Conservation (phyloP, 164 flowering plant species). For the Magnolia sinica region DNA sequence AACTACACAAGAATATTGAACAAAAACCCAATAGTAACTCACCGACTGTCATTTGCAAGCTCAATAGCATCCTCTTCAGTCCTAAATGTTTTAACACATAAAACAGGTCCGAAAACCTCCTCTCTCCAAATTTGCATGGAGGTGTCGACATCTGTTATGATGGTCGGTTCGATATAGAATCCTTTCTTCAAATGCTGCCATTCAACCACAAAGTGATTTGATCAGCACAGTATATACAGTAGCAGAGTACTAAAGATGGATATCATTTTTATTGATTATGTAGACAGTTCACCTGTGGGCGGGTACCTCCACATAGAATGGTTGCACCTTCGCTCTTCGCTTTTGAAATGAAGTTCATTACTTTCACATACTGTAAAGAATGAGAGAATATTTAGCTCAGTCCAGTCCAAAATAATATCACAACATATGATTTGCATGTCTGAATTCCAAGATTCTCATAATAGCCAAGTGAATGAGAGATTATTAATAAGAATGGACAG, state of each 20-base stretch:
- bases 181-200: conserved; percentile 88
- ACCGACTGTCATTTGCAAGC: conserved; percentile 87
- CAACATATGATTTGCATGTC: not conserved
- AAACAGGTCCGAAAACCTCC: conserved; percentile 97
- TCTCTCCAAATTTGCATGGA: conserved; percentile 99
- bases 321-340: conserved; percentile 97
- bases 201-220: conserved; percentile 7
- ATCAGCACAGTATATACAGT: not conserved
- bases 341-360: conserved; percentile 68
- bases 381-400: conserved; percentile 9
- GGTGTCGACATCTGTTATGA: conserved; percentile 70
- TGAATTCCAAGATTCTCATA: not conserved
- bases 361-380: conserved; percentile 74
- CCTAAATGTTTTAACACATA: conserved; percentile 81
- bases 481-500: not conserved
- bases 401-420: not conserved
- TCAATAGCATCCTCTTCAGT: conserved; percentile 93
- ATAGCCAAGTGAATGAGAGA: not conserved
- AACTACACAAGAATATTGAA: not conserved
- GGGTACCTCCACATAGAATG: conserved; percentile 71
- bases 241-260: not conserved
- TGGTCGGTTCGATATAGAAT: conserved; percentile 73
- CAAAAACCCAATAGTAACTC: conserved; percentile 22
- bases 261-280: not conserved
- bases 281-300: conserved; percentile 59